A percentile compares a stretch with the other conserved stretches of the same genome.
phyloP scores from a whole-genome alignment of 2,329 filamentous ascomycete genomes.

The Macrophomina pseudophaseolina region DNA sequence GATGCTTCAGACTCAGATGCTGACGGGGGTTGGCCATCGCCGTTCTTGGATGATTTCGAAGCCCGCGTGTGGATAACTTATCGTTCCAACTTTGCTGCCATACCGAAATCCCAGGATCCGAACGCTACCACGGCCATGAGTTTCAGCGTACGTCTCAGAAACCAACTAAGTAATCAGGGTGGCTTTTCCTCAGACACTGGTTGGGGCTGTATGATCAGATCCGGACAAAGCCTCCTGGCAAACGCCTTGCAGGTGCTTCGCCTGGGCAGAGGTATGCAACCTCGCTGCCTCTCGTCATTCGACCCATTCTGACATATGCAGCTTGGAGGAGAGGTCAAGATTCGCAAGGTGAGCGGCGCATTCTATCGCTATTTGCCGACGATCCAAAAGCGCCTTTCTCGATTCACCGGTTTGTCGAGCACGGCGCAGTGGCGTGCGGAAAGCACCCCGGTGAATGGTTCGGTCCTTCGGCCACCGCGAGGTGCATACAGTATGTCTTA shows the following conservation, averaged over 20 bases:
- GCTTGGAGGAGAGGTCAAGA: conserved; percentile 75
- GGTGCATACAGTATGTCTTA: conserved; percentile 81
- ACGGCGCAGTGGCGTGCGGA: conserved; percentile 84
- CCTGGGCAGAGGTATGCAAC: conserved; percentile 73
- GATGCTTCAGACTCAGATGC: conserved; percentile 35
- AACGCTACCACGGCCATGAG: conserved; percentile 75
- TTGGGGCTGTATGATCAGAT: conserved; percentile 99
- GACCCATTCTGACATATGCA: conserved; percentile 34
- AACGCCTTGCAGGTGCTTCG: conserved; percentile 77
- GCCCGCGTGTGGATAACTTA: conserved; percentile 97
- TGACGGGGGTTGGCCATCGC: conserved; percentile 74
- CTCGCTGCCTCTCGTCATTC: neutral
- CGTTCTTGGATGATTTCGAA: conserved; percentile 91
- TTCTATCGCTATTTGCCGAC: conserved; percentile 86
- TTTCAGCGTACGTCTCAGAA: conserved; percentile 82
- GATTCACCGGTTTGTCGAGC: conserved; percentile 89
- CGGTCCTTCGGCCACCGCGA: conserved; percentile 92
- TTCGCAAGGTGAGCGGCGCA: conserved; percentile 66
- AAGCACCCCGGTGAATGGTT: conserved; percentile 99
- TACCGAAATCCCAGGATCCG: conserved; percentile 77
- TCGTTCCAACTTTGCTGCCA: conserved; percentile 81
- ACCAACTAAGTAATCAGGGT: conserved; percentile 71
- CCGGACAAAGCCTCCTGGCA: conserved; percentile 89
- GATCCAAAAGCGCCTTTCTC: conserved; percentile 86
- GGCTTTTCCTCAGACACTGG: conserved; percentile 93